Base-by-base conservation (phyloP, 2,329 filamentous ascomycete species). In the Phyllosticta paracitricarpa region DNA sequence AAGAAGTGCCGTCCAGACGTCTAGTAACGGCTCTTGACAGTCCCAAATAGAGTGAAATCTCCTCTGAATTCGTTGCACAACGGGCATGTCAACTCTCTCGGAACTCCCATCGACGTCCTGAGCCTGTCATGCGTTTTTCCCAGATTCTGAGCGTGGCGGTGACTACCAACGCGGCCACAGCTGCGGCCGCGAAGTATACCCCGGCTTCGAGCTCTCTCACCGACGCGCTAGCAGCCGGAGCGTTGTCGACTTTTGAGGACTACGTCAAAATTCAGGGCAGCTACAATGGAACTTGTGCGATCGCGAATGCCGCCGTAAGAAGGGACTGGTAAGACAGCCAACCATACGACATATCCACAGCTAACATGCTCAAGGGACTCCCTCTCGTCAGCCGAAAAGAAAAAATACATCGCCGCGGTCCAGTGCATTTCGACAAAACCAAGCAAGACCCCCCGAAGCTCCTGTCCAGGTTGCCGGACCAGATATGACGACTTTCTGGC, bases 261-360 rank as follows among this genome's bases (percentile, higher is more conserved):
- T 67, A 73, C 54, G 62, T 70, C 30, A 61, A 63, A 1, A 8
- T 55, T 2, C 63, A 70, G 35, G 70, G 70, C 9, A 67, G 66
- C 51, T 67, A 67, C 6, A 64, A 65, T 30, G 51, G 64, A 17
- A 67, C 64, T 24, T 78, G 75, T 64, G 76, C 68, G 0, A 61
- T 76, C 17, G 61, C 70, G 5, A 79, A 76, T 61, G 72, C 72
- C 1, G 67, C 69, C 2, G 66, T 78, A 3, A 70, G 78, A 56
- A 68, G 69, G 64, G 78, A 80, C 69, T 80, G 78, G 78, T 77
- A 55, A 53, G 66, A 12, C 12, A 54, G 33, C 28, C 25, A 56
- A 48, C 14, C 14, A 10, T 7, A 19, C 59, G 33, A 25, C 24
- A 12, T 14, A 57, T 9, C 14, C 25, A 28, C 55, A 54, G 35